These are phyloP conservation scores for Bryoerythrophyllum caledonicum DNA, from an alignment of 225 moss, liverwort and hornwort species.

Conservation along the genomic window DNA sequence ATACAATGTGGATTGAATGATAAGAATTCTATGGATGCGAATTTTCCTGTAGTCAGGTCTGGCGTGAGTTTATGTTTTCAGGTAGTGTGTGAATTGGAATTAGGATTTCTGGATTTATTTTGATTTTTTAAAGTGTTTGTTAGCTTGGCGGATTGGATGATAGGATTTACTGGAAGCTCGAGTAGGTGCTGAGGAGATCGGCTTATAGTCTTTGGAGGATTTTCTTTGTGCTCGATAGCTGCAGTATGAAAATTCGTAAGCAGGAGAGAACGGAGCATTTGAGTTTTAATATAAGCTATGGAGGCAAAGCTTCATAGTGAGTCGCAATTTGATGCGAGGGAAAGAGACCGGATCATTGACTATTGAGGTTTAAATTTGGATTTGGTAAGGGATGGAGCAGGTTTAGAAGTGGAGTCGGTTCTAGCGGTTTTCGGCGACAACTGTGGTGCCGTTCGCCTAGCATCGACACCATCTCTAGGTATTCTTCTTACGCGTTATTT, in stretches of 20 bases:
- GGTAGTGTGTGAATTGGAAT: background rate
- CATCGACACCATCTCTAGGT: slow-evolving; percentile 38
- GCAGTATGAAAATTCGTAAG: background rate
- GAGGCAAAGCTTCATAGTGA: background rate
- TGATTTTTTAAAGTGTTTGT: background rate
- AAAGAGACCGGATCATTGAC: slow-evolving; percentile 31
- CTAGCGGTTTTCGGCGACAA: slow-evolving; percentile 23
- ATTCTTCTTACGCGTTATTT: slow-evolving; percentile 20
- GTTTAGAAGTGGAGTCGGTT: slow-evolving; percentile 33
- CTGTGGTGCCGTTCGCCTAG: slow-evolving; percentile 11
- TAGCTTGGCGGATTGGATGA: background rate
- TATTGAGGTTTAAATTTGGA: slow-evolving; percentile 28
- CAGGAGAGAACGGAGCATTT: background rate
- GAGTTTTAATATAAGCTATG: background rate
- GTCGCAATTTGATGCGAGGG: no score
- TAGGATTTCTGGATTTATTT: background rate
- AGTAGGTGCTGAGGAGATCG: slow-evolving; percentile 1
- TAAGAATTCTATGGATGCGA: background rate
- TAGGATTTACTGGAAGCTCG: background rate
- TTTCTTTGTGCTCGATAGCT: background rate
- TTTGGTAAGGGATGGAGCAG: slow-evolving; percentile 56
- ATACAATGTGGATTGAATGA: background rate
- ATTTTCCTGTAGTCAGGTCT: background rate
- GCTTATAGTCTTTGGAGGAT: background rate
- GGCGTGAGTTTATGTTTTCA: background rate